Evolutionary conservation across 768 basidiomycete genomes (phyloP).

Genomic region (Hygrocybe coccinea): DNA sequence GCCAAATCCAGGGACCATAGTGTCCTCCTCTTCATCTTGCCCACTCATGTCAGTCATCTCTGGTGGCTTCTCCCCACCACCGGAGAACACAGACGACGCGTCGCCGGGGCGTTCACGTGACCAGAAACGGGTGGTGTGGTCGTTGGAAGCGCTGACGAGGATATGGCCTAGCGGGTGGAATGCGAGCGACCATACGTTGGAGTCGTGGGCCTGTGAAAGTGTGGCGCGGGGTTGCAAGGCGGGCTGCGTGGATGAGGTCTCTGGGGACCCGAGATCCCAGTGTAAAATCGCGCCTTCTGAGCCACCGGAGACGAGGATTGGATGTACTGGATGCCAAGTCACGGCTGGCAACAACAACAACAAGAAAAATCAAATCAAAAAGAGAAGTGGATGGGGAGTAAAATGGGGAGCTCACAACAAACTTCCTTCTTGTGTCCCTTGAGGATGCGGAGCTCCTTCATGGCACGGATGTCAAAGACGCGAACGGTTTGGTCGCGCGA

Average conservation of each 20-base stretch:
- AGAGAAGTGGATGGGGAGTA: background rate
- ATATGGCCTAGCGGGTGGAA: constrained; percentile 96
- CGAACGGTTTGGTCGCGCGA: constrained; percentile 93
- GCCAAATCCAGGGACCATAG: constrained; percentile 71
- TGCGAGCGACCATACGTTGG: constrained; percentile 92
- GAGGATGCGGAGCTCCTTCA: constrained; percentile 90
- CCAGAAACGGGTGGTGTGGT: constrained; percentile 99
- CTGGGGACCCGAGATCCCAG: constrained; percentile 81
- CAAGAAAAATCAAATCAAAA: background rate
- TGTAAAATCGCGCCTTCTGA: constrained; percentile 92
- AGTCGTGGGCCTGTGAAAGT: constrained; percentile 96
- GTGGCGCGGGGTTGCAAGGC: constrained; percentile 66
- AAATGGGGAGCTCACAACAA: constrained; percentile 61
- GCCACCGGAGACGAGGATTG: constrained; percentile 87
- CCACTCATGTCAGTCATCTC: constrained; percentile 54
- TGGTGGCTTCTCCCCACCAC: constrained; percentile 81
- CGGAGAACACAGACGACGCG: constrained; percentile 67
- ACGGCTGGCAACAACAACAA: constrained; percentile 75
- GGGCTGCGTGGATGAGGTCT: constrained; percentile 41
- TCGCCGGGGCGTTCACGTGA: constrained; percentile 87
- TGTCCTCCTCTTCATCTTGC: constrained; percentile 71
- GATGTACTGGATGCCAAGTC: constrained; percentile 94
- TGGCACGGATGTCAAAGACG: constrained; percentile 95
- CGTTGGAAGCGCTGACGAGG: constrained; percentile 91
- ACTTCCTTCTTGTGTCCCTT: constrained; percentile 99